phyloP scores from a whole-genome alignment of 306 rosid genomes.

The Cercis canadensis region DNA sequence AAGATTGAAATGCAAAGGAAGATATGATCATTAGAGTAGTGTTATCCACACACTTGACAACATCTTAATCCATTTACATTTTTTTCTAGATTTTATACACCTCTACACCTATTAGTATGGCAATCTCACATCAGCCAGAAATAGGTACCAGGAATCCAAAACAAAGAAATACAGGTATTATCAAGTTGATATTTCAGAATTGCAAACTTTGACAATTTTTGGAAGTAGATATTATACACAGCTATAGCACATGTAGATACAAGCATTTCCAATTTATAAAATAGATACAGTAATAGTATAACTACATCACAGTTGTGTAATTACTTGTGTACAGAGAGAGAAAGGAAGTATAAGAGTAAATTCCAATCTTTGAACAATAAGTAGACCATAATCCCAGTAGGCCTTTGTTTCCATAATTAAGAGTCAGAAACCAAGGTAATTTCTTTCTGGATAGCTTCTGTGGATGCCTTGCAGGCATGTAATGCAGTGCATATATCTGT shows the following conservation, averaged over 20 bases:
- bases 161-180: constrained; percentile 5
- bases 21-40: too few species aligned
- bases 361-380: constrained; percentile 11
- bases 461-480: constrained; percentile 64
- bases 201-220: background rate
- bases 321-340: background rate
- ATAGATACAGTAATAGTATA: constrained; percentile 26
- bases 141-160: background rate
- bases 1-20: too few species aligned
- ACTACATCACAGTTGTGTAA: background rate
- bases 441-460: constrained; percentile 6
- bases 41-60: too few species aligned
- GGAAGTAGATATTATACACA: background rate
- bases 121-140: background rate
- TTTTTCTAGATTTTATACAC: too few species aligned
- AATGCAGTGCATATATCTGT: constrained; percentile 70
- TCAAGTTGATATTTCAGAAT: constrained; percentile 8
- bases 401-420: constrained; percentile 23
- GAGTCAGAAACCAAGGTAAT: constrained; percentile 40
- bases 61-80: too few species aligned
- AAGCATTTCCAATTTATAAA: constrained; percentile 6
- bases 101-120: too few species aligned
- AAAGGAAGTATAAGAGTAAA: background rate
- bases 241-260: background rate
- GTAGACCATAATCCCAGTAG: constrained; percentile 7